phyloP scores from a whole-genome alignment of 345 rosid genomes.

The Eucalyptus cloeziana region DNA sequence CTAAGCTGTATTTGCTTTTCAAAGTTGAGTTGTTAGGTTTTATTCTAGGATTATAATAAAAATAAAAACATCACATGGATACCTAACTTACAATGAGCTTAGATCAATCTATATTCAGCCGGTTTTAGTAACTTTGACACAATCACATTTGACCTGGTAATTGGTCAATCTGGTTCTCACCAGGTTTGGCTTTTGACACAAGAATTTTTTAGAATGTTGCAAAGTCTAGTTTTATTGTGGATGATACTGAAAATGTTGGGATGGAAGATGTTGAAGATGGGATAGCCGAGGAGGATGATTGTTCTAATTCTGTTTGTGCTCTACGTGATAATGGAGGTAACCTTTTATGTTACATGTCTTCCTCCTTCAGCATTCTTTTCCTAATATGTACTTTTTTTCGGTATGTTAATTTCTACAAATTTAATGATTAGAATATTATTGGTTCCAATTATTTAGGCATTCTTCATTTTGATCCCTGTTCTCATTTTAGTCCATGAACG shows the following conservation, averaged over 20 bases:
- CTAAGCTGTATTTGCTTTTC: no score
- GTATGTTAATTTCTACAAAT: background rate
- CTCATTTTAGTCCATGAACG: no score
- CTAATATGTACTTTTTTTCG: background rate
- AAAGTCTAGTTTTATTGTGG: constrained; percentile 46
- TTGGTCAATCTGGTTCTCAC: background rate
- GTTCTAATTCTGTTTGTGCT: constrained; percentile 68
- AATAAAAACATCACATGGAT: no score
- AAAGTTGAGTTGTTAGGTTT: no score
- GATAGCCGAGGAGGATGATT: constrained; percentile 20
- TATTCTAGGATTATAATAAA: no score
- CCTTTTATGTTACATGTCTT: constrained; percentile 44
- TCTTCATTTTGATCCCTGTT: background rate
- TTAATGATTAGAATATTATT: background rate
- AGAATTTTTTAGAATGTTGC: constrained; percentile 11
- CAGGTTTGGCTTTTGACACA: background rate
- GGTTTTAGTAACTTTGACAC: background rate
- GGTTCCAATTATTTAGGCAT: background rate
- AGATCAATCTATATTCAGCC: background rate
- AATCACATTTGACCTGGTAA: background rate
- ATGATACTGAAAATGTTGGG: constrained; percentile 24
- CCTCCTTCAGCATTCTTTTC: background rate
- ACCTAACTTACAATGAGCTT: background rate
- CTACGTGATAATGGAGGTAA: constrained; percentile 85
- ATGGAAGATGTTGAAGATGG: constrained; percentile 21